Base-by-base conservation (phyloP, 2,329 filamentous ascomycete genomes). In the Zarea fungicola region DNA sequence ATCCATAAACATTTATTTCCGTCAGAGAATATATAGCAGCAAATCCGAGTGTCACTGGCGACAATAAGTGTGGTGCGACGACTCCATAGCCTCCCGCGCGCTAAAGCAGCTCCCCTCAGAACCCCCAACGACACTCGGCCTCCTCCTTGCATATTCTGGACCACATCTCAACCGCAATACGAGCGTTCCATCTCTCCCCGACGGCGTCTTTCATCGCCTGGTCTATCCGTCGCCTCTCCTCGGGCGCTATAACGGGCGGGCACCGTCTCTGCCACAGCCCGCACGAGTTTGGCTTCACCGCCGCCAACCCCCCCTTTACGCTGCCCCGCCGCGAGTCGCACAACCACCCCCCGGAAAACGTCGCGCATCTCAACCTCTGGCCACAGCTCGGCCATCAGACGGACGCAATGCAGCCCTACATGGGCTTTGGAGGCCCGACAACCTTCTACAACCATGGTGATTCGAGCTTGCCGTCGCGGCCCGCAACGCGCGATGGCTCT, bases 401-500 rank as follows among this genome's bases (percentile, higher is more conserved):
- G 23, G 13, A 26, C 11, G 19, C 37, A 23, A 28, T n/a, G n/a
- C n/a, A n/a, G n/a, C n/a, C n/a, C n/a, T n/a, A n/a, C n/a, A n/a
- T n/a, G n/a, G n/a, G n/a, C n/a, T n/a, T n/a, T n/a, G n/a, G n/a
- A n/a, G n/a, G n/a, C n/a, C n/a, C 18, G 7, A 36, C 42, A 23
- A 23, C 47, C 16, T 31, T 37, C 54, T 63, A 65, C 56, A 62
- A 67, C 58, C 65, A 63, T 47, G 63, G 57, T 50, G 53, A 58
- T 26, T 55, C 56, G 49, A 56, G 60, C 25, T 62, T 63, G 28
- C 51, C 60, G 39, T 65, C 65, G 23, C 62, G 66, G 18, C 66
- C 67, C 21, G 56, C 61, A 14, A 70, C 66, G 9, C 66, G 67
- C 56, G 67, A 68, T 53, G 65, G 61, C 46, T 51, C 48, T 4